Percentiles rank a stretch among this genome's conserved stretches.
phyloP scores from a whole-genome alignment of 208 protist genomes.

The Leishmania braziliensis region DNA sequence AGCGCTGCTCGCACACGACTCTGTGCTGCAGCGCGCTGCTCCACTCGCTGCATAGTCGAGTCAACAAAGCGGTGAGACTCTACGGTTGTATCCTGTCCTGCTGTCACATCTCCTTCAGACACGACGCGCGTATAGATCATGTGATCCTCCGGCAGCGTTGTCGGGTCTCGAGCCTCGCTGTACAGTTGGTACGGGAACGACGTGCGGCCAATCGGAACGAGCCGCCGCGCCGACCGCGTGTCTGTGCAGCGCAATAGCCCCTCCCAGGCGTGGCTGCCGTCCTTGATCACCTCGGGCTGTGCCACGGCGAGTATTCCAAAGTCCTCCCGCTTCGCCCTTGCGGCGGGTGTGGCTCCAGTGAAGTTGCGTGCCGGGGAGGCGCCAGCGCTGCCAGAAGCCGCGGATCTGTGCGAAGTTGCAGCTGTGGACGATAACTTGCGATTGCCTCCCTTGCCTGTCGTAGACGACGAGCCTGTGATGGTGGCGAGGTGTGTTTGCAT shows the following conservation, averaged over 20 bases:
- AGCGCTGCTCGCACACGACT: conserved; percentile 18
- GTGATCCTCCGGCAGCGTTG: conserved; percentile 40
- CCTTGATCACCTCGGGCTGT: conserved; percentile 27
- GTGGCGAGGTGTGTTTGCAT: conserved; percentile 33
- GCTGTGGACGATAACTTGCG: neutral
- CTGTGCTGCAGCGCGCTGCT: conserved; percentile 18
- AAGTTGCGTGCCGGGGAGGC: conserved; percentile 39
- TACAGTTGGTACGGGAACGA: conserved; percentile 77
- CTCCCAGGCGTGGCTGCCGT: conserved; percentile 55
- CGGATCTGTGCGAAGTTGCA: neutral
- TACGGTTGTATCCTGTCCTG: neutral
- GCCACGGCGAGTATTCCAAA: conserved; percentile 48
- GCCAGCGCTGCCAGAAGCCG: neutral
- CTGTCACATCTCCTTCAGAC: conserved; percentile 16
- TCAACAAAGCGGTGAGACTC: neutral
- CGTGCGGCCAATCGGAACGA: conserved; percentile 64
- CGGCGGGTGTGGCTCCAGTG: conserved; percentile 27
- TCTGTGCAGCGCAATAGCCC: conserved; percentile 52
- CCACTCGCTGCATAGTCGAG: neutral
- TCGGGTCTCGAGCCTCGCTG: conserved; percentile 46
- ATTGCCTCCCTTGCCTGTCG: neutral
- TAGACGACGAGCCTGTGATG: conserved; percentile 6
- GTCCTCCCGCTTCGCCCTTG: conserved; percentile 62
- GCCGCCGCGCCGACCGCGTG: conserved; percentile 37
- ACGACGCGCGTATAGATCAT: conserved; percentile 59